These are phyloP conservation scores for Cystobasidium pallidum DNA, from an alignment of 1,284 basidiomycete genomes.

Conservation along the genomic window DNA sequence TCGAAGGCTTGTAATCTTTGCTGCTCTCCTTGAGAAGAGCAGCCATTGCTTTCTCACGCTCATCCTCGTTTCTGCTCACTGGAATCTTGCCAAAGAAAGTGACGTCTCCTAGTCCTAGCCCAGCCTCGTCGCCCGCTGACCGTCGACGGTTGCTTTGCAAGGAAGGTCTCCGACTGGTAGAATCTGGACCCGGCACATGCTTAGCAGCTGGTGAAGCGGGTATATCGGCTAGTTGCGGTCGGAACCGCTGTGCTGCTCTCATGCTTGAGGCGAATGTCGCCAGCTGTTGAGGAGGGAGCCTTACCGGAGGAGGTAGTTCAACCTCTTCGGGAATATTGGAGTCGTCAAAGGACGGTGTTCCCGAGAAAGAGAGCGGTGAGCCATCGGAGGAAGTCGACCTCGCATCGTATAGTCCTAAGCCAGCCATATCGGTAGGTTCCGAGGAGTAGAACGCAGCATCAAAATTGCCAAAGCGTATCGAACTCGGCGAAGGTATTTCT, in stretches of 20 bases:
- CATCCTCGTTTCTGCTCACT: slow-evolving; percentile 28
- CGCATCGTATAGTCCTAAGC: slow-evolving; percentile 24
- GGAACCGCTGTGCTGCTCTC: slow-evolving; percentile 14
- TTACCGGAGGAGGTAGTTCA: slow-evolving; percentile 4
- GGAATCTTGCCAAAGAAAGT: slow-evolving; percentile 42
- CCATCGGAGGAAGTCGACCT: slow-evolving; percentile 9
- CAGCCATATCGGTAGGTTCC: slow-evolving; percentile 35
- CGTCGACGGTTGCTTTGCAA: slow-evolving; percentile 21
- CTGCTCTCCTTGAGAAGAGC: slow-evolving; percentile 35
- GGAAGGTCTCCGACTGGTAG: slow-evolving; percentile 19
- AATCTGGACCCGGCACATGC: not conserved
- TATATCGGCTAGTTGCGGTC: slow-evolving; percentile 37
- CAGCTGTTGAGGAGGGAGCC: slow-evolving; percentile 12
- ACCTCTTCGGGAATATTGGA: slow-evolving; percentile 15
- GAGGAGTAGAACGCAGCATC: slow-evolving; percentile 41
- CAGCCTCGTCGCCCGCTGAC: slow-evolving; percentile 38
- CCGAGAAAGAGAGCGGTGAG: not conserved
- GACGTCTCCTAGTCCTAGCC: slow-evolving; percentile 24
- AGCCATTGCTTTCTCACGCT: slow-evolving; percentile 35
- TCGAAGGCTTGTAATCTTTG: slow-evolving; percentile 12
- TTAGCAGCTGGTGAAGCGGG: slow-evolving; percentile 36
- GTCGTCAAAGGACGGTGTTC: slow-evolving; percentile 17
- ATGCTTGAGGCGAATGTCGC: slow-evolving; percentile 1
- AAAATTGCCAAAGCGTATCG: slow-evolving; percentile 42
- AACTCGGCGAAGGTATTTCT: slow-evolving; percentile 8